Percentiles rank a stretch among this genome's conserved stretches.
These are phyloP conservation scores for Cladobotryum mycophilum DNA, from an alignment of 2,329 filamentous ascomycete genomes.

Conservation along the genomic window DNA sequence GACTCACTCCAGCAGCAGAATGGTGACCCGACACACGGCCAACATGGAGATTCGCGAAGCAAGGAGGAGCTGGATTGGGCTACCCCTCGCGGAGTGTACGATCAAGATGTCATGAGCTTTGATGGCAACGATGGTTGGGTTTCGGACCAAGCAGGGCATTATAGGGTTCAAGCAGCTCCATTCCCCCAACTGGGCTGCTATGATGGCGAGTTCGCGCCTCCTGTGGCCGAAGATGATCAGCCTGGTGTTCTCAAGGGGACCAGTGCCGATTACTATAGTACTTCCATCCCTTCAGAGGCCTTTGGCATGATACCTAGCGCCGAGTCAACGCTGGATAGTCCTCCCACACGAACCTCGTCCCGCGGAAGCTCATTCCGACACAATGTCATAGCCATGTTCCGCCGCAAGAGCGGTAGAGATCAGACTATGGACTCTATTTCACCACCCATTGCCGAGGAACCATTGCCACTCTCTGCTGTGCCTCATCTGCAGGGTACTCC, in stretches of 20 bases:
- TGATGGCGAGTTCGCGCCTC: conserved; percentile 13
- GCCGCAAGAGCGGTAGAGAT: conserved; percentile 28
- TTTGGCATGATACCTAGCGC: conserved; percentile 33
- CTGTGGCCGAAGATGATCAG: conserved; percentile 16
- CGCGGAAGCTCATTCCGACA: conserved; percentile 29
- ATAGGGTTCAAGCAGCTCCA: conserved; percentile 7
- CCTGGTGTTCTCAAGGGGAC: conserved; percentile 28
- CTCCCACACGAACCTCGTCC: conserved; percentile 21
- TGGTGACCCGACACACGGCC: conserved; percentile 23
- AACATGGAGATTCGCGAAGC: conserved; percentile 13
- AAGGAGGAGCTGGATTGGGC: conserved; percentile 24
- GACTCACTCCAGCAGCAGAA: conserved; percentile 31
- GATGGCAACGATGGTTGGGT: too few species aligned
- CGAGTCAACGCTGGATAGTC: conserved; percentile 13
- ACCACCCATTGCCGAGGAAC: not conserved
- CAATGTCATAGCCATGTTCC: conserved; percentile 31
- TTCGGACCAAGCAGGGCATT: not conserved
- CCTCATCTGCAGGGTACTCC: conserved; percentile 6
- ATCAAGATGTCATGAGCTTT: too few species aligned
- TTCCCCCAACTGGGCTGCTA: conserved; percentile 9
- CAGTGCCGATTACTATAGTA: conserved; percentile 37
- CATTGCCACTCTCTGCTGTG: not conserved
- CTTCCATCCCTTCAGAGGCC: conserved; percentile 34
- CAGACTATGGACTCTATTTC: conserved; percentile 21
- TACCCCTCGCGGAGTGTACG: not conserved